Percentiles rank a stretch among this genome's conserved stretches.
Evolutionary conservation across 108 stramenopile genomes (phyloP).

Genomic region (Pelagomonas calceolata): DNA sequence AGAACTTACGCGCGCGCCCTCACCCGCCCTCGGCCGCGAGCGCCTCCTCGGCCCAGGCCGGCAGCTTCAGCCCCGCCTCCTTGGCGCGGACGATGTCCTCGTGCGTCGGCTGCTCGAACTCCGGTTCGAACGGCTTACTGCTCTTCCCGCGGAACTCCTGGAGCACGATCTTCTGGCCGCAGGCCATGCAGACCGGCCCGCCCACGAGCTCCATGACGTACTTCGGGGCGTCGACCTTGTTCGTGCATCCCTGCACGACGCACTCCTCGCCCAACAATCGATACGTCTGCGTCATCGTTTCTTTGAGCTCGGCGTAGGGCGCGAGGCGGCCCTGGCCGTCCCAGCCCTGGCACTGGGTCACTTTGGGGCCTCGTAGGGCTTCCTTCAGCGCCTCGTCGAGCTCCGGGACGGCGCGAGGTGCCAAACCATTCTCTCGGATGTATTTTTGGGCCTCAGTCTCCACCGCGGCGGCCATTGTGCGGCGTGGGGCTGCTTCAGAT

Average conservation of each 20-base stretch:
- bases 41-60: too few relatives aligned
- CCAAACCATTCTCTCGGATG: too few relatives aligned
- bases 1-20: too few relatives aligned
- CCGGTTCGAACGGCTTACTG: not conserved
- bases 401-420: too few relatives aligned
- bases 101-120: not conserved
- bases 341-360: not conserved
- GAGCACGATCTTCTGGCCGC: not conserved
- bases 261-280: not conserved
- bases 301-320: not conserved
- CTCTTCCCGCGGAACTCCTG: not conserved
- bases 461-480: too few relatives aligned
- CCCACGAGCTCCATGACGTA: constrained; percentile 1
- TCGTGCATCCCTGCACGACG: not conserved
- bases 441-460: too few relatives aligned
- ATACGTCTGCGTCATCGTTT: not conserved
- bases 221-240: not conserved
- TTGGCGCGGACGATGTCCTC: not conserved
- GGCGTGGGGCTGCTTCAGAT: too few relatives aligned
- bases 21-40: too few relatives aligned
- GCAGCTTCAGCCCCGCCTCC: not conserved
- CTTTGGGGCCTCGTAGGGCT: too few relatives aligned
- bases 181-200: not conserved
- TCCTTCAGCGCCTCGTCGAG: too few relatives aligned
- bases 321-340: not conserved